These are phyloP conservation scores for Trichoderma oligosporum DNA, from an alignment of 2,329 filamentous ascomycete genomes.

Conservation along the genomic window DNA sequence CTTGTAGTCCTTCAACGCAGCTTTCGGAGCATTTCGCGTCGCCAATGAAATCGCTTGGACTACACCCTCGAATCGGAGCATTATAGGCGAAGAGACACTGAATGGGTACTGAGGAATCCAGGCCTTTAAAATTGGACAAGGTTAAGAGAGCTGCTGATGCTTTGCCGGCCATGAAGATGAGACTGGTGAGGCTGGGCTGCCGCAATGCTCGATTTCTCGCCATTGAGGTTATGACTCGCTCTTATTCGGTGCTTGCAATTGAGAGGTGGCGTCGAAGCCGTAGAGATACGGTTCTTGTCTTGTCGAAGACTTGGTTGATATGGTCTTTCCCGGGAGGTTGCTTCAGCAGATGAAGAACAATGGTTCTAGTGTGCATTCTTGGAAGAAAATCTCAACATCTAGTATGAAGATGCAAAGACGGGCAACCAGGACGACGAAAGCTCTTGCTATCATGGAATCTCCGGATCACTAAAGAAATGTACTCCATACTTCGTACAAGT, in stretches of 20 bases:
- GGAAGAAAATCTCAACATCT: background rate
- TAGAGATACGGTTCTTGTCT: background rate
- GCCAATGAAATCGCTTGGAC: slow-evolving; percentile 33
- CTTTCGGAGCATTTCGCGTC: slow-evolving; percentile 36
- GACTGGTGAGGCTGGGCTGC: background rate
- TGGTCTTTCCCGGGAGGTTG: background rate
- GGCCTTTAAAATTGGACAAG: slow-evolving; percentile 41
- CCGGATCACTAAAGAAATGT: background rate
- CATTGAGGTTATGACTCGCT: background rate
- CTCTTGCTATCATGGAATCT: background rate
- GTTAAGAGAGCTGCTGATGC: slow-evolving; percentile 28
- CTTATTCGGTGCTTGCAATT: background rate
- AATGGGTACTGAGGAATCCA: slow-evolving; percentile 36
- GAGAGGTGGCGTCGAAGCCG: background rate
- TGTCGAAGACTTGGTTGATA: background rate
- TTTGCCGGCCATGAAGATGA: slow-evolving; percentile 22
- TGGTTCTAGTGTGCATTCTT: background rate
- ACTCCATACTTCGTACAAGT: too few relatives aligned
- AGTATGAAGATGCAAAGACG: too few relatives aligned
- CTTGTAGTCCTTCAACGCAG: slow-evolving; percentile 33
- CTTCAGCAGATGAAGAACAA: background rate
- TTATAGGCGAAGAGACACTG: slow-evolving; percentile 43
- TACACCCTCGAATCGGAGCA: slow-evolving; percentile 38
- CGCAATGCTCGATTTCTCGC: background rate
- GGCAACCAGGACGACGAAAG: background rate